These are phyloP conservation scores for Allomyces macrogynus DNA, from an alignment of 192 early-diverging fungal species.

Conservation along the genomic window DNA sequence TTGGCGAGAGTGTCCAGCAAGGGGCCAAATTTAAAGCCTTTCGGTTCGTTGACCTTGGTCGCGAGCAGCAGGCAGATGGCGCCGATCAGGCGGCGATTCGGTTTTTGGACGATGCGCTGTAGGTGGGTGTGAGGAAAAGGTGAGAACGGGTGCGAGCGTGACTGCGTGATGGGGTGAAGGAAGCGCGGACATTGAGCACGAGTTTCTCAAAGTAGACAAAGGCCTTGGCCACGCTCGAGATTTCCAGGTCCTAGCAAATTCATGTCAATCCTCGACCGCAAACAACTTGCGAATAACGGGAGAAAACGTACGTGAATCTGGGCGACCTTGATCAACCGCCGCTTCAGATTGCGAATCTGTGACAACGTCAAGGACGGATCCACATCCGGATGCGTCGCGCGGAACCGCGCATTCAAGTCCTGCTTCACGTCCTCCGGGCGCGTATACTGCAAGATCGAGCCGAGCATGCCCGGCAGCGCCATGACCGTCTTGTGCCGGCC, in stretches of 20 bases:
- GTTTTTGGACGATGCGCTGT: slow-evolving; percentile 42
- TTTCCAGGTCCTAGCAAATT: slow-evolving; percentile 57
- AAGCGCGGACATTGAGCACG: slow-evolving; percentile 32
- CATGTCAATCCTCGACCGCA: not conserved
- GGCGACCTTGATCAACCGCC: slow-evolving; percentile 37
- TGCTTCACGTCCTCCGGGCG: slow-evolving; percentile 62
- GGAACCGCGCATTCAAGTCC: slow-evolving; percentile 73
- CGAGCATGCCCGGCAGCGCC: slow-evolving; percentile 61
- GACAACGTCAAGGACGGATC: slow-evolving; percentile 61
- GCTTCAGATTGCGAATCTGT: slow-evolving; percentile 69
- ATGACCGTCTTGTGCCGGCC: slow-evolving; percentile 58
- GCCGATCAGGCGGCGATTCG: slow-evolving; percentile 50
- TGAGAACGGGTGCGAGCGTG: not conserved
- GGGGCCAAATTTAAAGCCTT: slow-evolving; percentile 36
- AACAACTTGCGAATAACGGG: not conserved
- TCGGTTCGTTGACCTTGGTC: slow-evolving; percentile 70
- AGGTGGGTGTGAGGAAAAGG: not conserved
- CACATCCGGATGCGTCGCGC: slow-evolving; percentile 57
- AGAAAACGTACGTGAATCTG: slow-evolving; percentile 10
- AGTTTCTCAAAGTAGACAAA: slow-evolving; percentile 96
- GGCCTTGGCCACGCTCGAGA: slow-evolving; percentile 68
- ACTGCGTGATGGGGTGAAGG: not conserved
- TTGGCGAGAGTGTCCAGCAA: slow-evolving; percentile 48
- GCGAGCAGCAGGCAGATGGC: slow-evolving; percentile 64
- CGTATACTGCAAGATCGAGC: slow-evolving; percentile 63